Evolutionary conservation across 345 rosid genomes (phyloP).

Genomic region (Eucalyptus curtisii): DNA sequence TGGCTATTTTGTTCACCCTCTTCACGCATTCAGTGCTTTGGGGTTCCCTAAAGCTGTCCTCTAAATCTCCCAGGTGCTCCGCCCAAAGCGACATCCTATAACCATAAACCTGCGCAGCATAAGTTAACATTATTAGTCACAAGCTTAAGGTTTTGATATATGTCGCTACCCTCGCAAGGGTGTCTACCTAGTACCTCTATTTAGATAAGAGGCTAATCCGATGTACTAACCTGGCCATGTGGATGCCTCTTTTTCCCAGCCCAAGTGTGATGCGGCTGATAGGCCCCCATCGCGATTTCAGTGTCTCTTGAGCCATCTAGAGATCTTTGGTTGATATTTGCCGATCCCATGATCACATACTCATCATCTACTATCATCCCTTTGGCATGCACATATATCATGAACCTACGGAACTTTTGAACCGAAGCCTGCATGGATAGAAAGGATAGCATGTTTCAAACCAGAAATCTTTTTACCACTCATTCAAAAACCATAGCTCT

Average conservation of each 20-base stretch:
- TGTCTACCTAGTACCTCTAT: background rate
- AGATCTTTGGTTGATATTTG: constrained; percentile 72
- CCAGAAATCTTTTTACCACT: background rate
- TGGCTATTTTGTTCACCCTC: constrained; percentile 20
- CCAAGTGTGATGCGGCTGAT: constrained; percentile 57
- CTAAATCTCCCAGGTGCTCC: constrained; percentile 42
- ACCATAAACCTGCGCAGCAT: constrained; percentile 40
- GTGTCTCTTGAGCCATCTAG: constrained; percentile 71
- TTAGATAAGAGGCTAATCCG: background rate
- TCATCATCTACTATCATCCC: constrained; percentile 70
- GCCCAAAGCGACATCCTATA: constrained; percentile 69
- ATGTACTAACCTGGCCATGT: constrained; percentile 27
- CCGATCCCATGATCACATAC: constrained; percentile 49
- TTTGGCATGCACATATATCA: constrained; percentile 71
- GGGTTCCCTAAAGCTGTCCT: constrained; percentile 27
- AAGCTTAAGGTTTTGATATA: background rate
- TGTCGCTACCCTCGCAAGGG: background rate
- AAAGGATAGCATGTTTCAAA: background rate
- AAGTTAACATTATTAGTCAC: background rate
- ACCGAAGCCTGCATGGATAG: constrained; percentile 18
- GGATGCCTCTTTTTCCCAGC: constrained; percentile 32
- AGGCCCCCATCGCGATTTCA: constrained; percentile 65
- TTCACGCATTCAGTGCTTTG: constrained; percentile 18
- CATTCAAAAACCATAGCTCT: background rate
- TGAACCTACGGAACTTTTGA: constrained; percentile 35